Conservation (phyloP, 805 yeast species). For the Isabelozyma heimii region DNA sequence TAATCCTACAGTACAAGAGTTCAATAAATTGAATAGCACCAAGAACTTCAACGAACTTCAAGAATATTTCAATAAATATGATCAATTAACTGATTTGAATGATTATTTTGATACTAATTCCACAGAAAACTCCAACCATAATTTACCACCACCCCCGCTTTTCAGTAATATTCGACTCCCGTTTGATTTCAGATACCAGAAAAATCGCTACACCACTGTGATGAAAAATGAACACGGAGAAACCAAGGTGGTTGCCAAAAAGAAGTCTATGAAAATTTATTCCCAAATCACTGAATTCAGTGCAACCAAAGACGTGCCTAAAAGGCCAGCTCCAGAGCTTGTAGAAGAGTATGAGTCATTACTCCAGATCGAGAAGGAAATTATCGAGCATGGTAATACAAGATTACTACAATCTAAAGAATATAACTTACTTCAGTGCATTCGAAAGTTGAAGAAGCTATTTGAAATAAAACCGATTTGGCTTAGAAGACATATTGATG, state of each 20-base stretch:
- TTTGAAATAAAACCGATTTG: slow-evolving; percentile 79
- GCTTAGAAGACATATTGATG: slow-evolving; percentile 71
- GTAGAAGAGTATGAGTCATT: slow-evolving; percentile 31
- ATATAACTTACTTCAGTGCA: slow-evolving; percentile 38
- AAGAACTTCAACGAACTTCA: slow-evolving; percentile 22
- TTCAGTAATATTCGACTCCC: slow-evolving; percentile 78
- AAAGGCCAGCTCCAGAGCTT: slow-evolving; percentile 48
- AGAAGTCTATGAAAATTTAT: slow-evolving; percentile 48
- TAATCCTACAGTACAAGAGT: slow-evolving; percentile 36
- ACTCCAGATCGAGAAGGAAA: slow-evolving; percentile 28
- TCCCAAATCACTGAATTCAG: slow-evolving; percentile 53
- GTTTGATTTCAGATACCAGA: slow-evolving; percentile 71
- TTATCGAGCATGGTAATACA: slow-evolving; percentile 19
- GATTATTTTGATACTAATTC: slow-evolving; percentile 22
- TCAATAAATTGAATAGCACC: slow-evolving; percentile 22
- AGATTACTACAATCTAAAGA: slow-evolving; percentile 15
- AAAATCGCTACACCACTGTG: slow-evolving; percentile 57
- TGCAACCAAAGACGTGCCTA: slow-evolving; percentile 41
- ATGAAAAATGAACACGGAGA: slow-evolving; percentile 59
- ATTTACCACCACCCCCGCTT: slow-evolving; percentile 83
- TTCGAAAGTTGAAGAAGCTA: slow-evolving; percentile 40
- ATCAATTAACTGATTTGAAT: slow-evolving; percentile 19
- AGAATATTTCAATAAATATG: slow-evolving; percentile 19
- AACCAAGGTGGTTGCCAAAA: slow-evolving; percentile 44
- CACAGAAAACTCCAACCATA: slow-evolving; percentile 42